Conservation (phyloP, 2,329 filamentous ascomycete species). For the Chrysosphaeria jannelii region DNA sequence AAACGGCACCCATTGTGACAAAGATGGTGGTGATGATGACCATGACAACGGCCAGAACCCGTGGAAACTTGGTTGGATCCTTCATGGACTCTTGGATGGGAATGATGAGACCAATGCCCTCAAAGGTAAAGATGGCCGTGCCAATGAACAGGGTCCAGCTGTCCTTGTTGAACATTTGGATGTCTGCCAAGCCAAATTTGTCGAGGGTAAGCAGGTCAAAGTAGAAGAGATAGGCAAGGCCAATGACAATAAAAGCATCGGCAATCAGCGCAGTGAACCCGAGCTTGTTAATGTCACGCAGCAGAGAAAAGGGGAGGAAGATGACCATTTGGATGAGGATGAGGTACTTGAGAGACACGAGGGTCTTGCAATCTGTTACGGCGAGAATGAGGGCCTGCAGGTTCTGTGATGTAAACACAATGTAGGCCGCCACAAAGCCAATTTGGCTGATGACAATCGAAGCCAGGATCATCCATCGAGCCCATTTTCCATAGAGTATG, state of each 20-base stretch:
- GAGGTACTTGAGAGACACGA: conserved; percentile 65
- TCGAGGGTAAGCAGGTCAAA: conserved; percentile 72
- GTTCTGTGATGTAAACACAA: conserved; percentile 89
- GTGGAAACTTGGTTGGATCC: conserved; percentile 65
- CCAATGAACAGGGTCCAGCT: conserved; percentile 97
- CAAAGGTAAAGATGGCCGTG: conserved; percentile 96
- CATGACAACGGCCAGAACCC: conserved; percentile 74
- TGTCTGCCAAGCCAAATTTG: conserved; percentile 48
- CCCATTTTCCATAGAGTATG: conserved; percentile 66
- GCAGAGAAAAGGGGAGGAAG: conserved; percentile 76
- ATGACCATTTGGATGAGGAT: conserved; percentile 88
- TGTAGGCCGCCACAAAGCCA: conserved; percentile 83
- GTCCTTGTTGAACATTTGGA: conserved; percentile 64
- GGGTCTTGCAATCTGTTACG: conserved; percentile 60
- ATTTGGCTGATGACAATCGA: conserved; percentile 92
- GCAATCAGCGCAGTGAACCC: conserved; percentile 83
- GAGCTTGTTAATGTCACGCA: conserved; percentile 91
- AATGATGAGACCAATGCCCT: conserved; percentile 90
- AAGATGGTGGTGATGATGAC: conserved; percentile 81
- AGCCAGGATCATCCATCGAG: conserved; percentile 60
- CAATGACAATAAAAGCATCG: conserved; percentile 79
- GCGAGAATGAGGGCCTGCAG: conserved; percentile 82
- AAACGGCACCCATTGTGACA: conserved; percentile 68
- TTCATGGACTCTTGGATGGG: conserved; percentile 96
- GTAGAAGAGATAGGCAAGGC: conserved; percentile 81